phyloP scores from a whole-genome alignment of 2,329 filamentous ascomycete species.

The Microcera coccophila region DNA sequence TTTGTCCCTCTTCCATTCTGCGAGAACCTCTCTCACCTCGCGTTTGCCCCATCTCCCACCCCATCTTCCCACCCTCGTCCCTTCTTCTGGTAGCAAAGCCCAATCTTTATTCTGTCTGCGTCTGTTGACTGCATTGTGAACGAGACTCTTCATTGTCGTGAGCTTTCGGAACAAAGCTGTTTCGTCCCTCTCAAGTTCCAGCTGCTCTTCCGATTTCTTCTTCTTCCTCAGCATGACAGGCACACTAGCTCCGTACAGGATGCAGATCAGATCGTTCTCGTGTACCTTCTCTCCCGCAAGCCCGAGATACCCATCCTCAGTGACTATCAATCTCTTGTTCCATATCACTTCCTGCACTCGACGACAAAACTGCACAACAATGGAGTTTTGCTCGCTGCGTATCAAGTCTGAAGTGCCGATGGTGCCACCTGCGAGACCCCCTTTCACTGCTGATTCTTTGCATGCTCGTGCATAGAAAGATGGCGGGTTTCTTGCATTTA shows the following conservation, averaged over 20 bases:
- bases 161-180: background rate
- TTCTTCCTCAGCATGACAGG: background rate
- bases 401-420: background rate
- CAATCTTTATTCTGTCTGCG: background rate
- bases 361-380: constrained; percentile 1
- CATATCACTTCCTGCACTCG: constrained; percentile 1
- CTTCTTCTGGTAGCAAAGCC: background rate
- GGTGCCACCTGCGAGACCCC: background rate
- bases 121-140: background rate
- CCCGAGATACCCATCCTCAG: background rate
- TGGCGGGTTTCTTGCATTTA: background rate
- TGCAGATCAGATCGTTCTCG: background rate
- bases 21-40: background rate
- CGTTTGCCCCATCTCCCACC: background rate
- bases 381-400: background rate
- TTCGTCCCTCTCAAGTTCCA: background rate
- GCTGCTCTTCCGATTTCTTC: background rate
- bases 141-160: background rate
- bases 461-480: background rate
- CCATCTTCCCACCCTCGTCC: background rate
- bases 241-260: background rate
- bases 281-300: background rate
- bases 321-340: background rate
- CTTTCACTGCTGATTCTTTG: constrained; percentile 1
- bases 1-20: background rate